phyloP scores from a whole-genome alignment of 371 early-diverging fungal species.

The Mortierella sp. region DNA sequence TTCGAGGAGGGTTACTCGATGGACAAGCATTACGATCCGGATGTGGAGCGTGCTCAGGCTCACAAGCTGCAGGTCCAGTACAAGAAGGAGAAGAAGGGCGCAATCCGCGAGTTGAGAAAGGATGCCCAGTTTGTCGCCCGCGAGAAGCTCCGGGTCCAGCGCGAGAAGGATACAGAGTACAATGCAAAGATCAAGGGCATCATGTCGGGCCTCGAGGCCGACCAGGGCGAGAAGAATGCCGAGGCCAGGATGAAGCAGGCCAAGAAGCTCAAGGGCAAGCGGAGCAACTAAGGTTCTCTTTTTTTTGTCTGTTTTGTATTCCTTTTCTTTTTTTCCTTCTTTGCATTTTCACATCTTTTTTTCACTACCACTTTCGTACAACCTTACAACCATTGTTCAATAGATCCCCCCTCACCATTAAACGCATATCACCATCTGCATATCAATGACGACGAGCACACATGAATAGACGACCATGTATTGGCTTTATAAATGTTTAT shows the following conservation, averaged over 20 bases:
- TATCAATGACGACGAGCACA: no score
- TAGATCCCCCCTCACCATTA: conserved; percentile 1
- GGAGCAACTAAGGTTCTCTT: conserved; percentile 24
- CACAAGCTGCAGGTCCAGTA: conserved; percentile 82
- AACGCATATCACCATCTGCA: neutral
- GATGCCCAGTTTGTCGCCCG: conserved; percentile 91
- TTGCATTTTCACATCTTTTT: neutral
- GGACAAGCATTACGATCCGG: conserved; percentile 88
- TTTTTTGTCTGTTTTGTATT: neutral
- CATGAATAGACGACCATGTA: neutral
- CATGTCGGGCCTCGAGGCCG: conserved; percentile 81
- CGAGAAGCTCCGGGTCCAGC: conserved; percentile 75
- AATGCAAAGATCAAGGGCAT: conserved; percentile 90
- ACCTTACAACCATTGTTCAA: neutral
- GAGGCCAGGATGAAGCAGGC: conserved; percentile 72
- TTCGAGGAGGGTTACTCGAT: conserved; percentile 88
- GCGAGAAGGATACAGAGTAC: conserved; percentile 87
- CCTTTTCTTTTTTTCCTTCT: neutral
- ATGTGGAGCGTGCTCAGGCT: conserved; percentile 80
- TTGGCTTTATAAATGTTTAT: neutral
- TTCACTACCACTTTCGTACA: no score
- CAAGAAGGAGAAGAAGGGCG: conserved; percentile 94
- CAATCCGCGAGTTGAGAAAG: conserved; percentile 93
- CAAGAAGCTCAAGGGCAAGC: conserved; percentile 57
- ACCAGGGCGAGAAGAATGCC: conserved; percentile 84